Base-by-base conservation (phyloP, 2,329 filamentous ascomycete species). In the Stromatinia cepivora region DNA sequence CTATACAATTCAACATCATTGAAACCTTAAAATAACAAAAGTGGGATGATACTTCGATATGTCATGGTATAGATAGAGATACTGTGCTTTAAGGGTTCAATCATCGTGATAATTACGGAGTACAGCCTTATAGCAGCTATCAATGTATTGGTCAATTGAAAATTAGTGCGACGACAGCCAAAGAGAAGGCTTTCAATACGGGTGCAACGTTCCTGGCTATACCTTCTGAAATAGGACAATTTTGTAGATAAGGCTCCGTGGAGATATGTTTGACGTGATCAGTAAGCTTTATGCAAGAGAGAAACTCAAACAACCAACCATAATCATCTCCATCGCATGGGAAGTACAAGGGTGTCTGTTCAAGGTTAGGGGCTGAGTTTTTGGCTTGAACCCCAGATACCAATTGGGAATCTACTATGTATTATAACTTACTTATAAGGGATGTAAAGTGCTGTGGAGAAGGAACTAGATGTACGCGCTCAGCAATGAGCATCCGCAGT, bases 161-260 rank as follows among this genome's bases (percentile, higher is more conserved):
- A 28, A 50, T 63, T 50, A 11, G 59, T 63, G 46, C 59, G 31
- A 63, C 59, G 34, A 63, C 59, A 50, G 8, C n/a, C 31, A 52
- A 63, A 63, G 8, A 52, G 46, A 63, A 63, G 59, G 59, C 59
- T 63, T 63, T 63, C 46, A 63, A 22, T 52, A 25, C 31, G 9
- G 9, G 28, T 25, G 59, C 28, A 22, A 36, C 8, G 10, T 45
- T 48, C 10, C 39, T 45, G 50, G 63, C 39, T 42, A 25, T 20
- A 66, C 63, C 28, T 66, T 42, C 63, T 56, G 28, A 58, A 57
- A 58, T 39, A 13, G 20, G 59, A 63, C 34, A 28, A 9, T 22
- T 39, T 52, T 15, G 56, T n/a, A 45, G 52, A 45, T 17, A 66
- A 66, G 64, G 64, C 52, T 66, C 64, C 64, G 64, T 48, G 64